Conservation (phyloP, 495 filamentous ascomycete genomes). For the Neurospora sp. region DNA sequence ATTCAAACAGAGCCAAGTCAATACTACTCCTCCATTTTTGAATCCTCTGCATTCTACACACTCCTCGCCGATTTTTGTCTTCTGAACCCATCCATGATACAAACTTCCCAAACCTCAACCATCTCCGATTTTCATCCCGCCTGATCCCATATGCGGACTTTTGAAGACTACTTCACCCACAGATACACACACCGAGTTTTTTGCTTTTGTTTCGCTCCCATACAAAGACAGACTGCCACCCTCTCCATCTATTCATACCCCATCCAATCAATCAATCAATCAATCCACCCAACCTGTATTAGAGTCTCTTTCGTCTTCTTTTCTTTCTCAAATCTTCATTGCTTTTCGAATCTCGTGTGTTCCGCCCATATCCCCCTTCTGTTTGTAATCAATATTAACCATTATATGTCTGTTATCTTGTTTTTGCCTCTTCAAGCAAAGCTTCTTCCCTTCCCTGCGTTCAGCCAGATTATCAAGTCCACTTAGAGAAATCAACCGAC, state of each 20-base stretch:
- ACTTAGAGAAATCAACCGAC: conserved; percentile 52
- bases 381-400: not conserved
- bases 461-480: conserved; percentile 28
- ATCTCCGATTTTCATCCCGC: not conserved
- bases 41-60: not conserved
- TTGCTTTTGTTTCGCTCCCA: not conserved
- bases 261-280: not conserved
- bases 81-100: not conserved
- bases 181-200: not conserved
- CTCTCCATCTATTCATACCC: not conserved
- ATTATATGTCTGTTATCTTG: not conserved
- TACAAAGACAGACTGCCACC: not conserved
- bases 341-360: not conserved
- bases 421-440: not conserved
- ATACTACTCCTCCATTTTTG: not conserved
- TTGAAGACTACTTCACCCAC: not conserved
- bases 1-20: not conserved
- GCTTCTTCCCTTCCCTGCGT: not conserved
- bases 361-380: not conserved
- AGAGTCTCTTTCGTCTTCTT: not conserved
- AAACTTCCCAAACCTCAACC: not conserved
- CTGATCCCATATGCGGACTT: not conserved
- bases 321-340: not conserved
- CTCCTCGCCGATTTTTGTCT: not conserved
- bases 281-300: not conserved